phyloP scores from a whole-genome alignment of 306 rosid genomes.

The Fragaria vesca region DNA sequence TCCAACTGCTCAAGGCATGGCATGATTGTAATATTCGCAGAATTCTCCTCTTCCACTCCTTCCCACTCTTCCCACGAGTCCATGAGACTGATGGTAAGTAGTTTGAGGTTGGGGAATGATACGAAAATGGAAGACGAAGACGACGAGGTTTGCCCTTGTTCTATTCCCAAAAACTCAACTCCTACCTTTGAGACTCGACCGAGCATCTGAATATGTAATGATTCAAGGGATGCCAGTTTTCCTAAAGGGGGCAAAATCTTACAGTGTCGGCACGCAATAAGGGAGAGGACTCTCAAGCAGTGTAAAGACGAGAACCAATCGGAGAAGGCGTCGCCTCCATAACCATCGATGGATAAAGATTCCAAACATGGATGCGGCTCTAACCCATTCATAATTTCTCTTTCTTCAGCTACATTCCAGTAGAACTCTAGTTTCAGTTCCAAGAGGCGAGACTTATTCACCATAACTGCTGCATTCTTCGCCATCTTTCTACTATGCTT shows the following conservation, averaged over 20 bases:
- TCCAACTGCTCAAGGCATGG: neutral
- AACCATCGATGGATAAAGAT: rapidly evolving
- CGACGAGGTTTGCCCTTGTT: neutral
- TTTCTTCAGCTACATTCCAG: neutral
- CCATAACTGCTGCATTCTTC: neutral
- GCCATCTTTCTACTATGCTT: neutral
- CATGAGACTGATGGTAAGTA: rapidly evolving
- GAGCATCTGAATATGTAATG: neutral
- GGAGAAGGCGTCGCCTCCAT: neutral
- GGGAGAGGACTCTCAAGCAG: neutral
- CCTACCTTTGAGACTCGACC: neutral
- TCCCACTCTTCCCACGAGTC: neutral
- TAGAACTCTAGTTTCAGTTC: neutral
- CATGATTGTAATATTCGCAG: slow-evolving; percentile 2
- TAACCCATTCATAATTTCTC: neutral
- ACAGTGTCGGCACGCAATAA: neutral
- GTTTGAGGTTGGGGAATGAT: neutral
- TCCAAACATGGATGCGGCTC: slow-evolving; percentile 2
- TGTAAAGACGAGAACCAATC: neutral
- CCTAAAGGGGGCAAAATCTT: slow-evolving; percentile 10
- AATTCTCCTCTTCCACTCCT: neutral
- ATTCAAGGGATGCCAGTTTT: neutral
- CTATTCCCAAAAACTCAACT: slow-evolving; percentile 10
- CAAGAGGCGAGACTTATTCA: neutral
- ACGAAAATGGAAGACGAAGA: neutral